Base-by-base conservation (phyloP, 345 rosid species). In the Xanthoceras sorbifolium region DNA sequence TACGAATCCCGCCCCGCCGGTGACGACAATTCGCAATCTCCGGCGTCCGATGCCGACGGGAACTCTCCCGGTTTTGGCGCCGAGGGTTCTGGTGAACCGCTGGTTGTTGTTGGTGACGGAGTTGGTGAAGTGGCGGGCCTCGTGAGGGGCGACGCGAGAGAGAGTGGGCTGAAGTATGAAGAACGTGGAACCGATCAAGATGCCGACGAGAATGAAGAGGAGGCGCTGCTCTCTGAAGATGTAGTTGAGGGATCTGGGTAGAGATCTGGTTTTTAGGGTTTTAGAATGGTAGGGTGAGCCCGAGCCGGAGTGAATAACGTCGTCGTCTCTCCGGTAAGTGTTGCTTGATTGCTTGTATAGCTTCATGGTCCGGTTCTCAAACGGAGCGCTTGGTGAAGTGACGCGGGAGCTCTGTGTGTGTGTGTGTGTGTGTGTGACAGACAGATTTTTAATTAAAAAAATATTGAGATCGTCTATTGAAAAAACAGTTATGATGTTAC, bases 1-100 rank as follows among this genome's bases (percentile, higher is more conserved):
- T 0, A 96, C 99, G 77, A 96, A 96, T 28, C 99, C 99, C 34
- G 98, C 97, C 64, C 99, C 98, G 22, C 99, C 99, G 0, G 97
- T 96, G 32, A 96, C 98, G 26, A 93, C 98, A 69, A 96, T 89
- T 77, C 98, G 89, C 89, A 84, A 50, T 67, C 94, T 88, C 70
- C 88, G 84, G 22, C 89, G 89, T 46, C 85, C 85, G 72, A 96
- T 85, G 75, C 85, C 90, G 8, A 82, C 97, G 9, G 99, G 97
- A 11, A 93, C 86, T n/a, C 99, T 90, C 8, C 90, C 92, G 67
- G 71, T 64, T 59, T 68, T 76, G 23, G 59, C 79, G 62, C 74
- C 82, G 67, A 54, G 74, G 55, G 29, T 9, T 69, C 63, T 15
- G 70, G 75, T 29, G 80, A 62, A 69, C 40, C 25, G 81, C 78